Percentiles rank a stretch among this genome's conserved stretches.
phyloP scores from a whole-genome alignment of 805 yeast species.

The Brettanomyces nanus region DNA sequence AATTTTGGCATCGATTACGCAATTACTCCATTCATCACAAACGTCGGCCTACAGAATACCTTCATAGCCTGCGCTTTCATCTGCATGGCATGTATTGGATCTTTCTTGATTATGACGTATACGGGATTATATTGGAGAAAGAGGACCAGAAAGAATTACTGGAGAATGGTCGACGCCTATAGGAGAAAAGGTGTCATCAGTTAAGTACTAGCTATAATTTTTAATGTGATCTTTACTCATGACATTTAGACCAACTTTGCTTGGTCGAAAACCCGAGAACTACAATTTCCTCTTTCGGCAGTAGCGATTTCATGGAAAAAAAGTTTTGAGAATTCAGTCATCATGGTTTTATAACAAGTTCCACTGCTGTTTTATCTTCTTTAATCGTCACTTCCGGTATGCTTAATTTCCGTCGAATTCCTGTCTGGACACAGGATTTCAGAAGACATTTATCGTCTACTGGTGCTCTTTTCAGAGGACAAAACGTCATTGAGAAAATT shows the following conservation, averaged over 20 bases:
- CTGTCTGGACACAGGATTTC: too few relatives aligned
- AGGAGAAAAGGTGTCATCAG: constrained; percentile 16
- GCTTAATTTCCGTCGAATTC: too few relatives aligned
- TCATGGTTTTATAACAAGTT: background rate
- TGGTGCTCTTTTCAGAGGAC: constrained; percentile 36
- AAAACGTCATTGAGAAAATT: constrained; percentile 90
- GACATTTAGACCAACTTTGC: background rate
- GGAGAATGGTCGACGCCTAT: constrained; percentile 25
- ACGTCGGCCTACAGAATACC: constrained; percentile 46
- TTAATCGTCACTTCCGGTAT: background rate
- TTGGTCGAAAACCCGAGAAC: background rate
- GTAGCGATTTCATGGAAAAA: background rate
- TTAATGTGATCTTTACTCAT: too few relatives aligned
- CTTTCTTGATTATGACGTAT: constrained; percentile 33
- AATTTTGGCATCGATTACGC: constrained; percentile 56
- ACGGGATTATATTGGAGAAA: constrained; percentile 32
- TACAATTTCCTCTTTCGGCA: background rate
- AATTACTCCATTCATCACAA: constrained; percentile 47
- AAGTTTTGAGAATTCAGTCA: background rate
- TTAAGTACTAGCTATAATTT: background rate
- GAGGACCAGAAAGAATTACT: constrained; percentile 25
- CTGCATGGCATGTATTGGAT: constrained; percentile 37
- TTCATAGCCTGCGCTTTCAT: constrained; percentile 50
- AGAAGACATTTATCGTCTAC: constrained; percentile 16
- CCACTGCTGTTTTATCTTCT: background rate